A percentile compares a stretch with the other conserved stretches of the same genome.
phyloP scores from a whole-genome alignment of 1,284 basidiomycete species.

The Termitomyces sp. region DNA sequence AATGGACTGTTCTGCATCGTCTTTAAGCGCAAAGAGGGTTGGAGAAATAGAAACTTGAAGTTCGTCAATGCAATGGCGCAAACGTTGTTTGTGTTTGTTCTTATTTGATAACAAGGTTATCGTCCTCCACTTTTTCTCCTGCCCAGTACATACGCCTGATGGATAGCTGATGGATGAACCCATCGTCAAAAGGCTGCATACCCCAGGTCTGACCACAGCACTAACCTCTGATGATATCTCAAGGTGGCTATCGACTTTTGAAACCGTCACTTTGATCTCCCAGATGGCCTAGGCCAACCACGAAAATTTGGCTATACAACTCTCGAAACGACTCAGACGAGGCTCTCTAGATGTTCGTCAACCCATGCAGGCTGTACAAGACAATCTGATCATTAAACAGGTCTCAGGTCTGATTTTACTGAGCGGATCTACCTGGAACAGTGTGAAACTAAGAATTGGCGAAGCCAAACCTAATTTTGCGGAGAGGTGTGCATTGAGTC shows the following conservation, averaged over 20 bases:
- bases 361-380: not conserved
- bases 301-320: slow-evolving; percentile 73
- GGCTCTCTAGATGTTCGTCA: slow-evolving; percentile 60
- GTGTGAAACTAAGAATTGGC: slow-evolving; percentile 73
- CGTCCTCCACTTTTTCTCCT: not conserved
- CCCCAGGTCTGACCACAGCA: slow-evolving; percentile 68
- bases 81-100: not conserved
- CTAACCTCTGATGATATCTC: slow-evolving; percentile 56
- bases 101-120: slow-evolving; percentile 4
- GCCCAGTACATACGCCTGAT: no score
- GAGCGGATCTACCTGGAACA: slow-evolving; percentile 79
- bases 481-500: slow-evolving; percentile 42
- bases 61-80: no score
- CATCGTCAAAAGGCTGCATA: slow-evolving; percentile 60
- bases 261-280: slow-evolving; percentile 57
- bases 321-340: slow-evolving; percentile 54
- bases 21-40: not conserved
- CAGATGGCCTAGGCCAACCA: slow-evolving; percentile 60
- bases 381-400: slow-evolving; percentile 31
- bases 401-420: slow-evolving; percentile 72
- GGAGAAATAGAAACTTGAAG: not conserved
- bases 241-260: slow-evolving; percentile 59
- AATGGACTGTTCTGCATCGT: slow-evolving; percentile 29
- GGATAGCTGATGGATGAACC: slow-evolving; percentile 13
- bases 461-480: slow-evolving; percentile 71